Conservation (phyloP, 352 stramenopile genomes). For the Phytophthora cajani region DNA sequence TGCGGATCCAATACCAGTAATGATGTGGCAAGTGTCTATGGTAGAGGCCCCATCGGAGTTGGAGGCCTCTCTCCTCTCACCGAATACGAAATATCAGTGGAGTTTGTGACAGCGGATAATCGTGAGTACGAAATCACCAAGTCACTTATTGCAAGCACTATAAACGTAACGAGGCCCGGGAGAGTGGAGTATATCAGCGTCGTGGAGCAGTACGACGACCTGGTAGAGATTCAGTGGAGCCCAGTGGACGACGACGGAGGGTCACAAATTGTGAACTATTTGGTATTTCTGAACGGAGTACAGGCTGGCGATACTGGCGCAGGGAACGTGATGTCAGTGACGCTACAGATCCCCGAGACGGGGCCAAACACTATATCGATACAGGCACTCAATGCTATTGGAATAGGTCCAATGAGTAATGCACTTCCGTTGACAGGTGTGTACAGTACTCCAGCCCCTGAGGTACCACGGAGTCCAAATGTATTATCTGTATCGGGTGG, state of each 20-base stretch:
- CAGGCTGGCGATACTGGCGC: slow-evolving; percentile 25
- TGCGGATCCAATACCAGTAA: slow-evolving; percentile 20
- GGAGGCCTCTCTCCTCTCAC: slow-evolving; percentile 38
- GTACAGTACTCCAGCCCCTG: neutral
- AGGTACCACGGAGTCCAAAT: slow-evolving; percentile 10
- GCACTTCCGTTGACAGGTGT: slow-evolving; percentile 5
- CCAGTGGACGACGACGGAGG: slow-evolving; percentile 52
- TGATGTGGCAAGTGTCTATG: slow-evolving; percentile 41
- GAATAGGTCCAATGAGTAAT: slow-evolving; percentile 34
- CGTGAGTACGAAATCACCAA: slow-evolving; percentile 44
- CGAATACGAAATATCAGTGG: slow-evolving; percentile 47
- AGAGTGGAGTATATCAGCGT: slow-evolving; percentile 37
- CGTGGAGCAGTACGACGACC: slow-evolving; percentile 30
- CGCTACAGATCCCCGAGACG: slow-evolving; percentile 19
- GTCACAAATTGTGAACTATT: slow-evolving; percentile 38
- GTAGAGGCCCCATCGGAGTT: slow-evolving; percentile 39
- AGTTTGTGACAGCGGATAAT: slow-evolving; percentile 32
- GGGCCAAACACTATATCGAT: slow-evolving; percentile 37
- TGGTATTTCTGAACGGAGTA: slow-evolving; percentile 57
- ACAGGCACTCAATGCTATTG: slow-evolving; percentile 46
- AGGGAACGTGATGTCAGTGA: slow-evolving; percentile 32
- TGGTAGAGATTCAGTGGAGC: slow-evolving; percentile 59
- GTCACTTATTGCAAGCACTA: slow-evolving; percentile 39
- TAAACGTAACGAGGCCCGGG: slow-evolving; percentile 41
- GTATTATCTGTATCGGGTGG: slow-evolving; percentile 31